phyloP scores from a whole-genome alignment of 371 early-diverging fungal genomes.

The Rhizomucor pusillus region DNA sequence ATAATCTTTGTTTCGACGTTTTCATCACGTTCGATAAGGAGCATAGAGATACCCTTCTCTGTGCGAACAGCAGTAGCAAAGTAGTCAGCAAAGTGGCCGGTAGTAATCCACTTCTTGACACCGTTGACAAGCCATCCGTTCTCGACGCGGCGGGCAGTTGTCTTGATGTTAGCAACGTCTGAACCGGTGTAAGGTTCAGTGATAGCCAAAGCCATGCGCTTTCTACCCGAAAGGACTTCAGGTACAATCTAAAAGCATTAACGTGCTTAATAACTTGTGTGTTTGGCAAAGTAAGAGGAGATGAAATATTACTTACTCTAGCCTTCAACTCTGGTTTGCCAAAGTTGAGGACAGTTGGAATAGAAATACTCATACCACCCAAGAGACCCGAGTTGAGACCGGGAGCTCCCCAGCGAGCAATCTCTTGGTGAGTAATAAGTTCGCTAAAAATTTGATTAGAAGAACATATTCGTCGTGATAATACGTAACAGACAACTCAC shows the following conservation, averaged over 20 bases:
- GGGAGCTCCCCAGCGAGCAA: conserved; percentile 52
- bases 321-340: conserved; percentile 36
- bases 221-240: conserved; percentile 66
- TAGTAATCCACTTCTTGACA: conserved; percentile 80
- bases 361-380: conserved; percentile 48
- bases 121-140: conserved; percentile 76
- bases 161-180: conserved; percentile 76
- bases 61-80: conserved; percentile 66
- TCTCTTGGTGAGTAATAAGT: conserved; percentile 10
- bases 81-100: conserved; percentile 59
- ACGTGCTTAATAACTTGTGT: conserved; percentile 37
- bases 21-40: conserved; percentile 60
- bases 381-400: conserved; percentile 47
- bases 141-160: conserved; percentile 65
- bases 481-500: conserved; percentile 54
- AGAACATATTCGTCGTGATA: background rate
- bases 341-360: conserved; percentile 63
- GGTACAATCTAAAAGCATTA: conserved; percentile 55
- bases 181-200: conserved; percentile 71
- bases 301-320: conserved; percentile 58
- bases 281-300: too few relatives aligned
- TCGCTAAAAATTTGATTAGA: background rate
- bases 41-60: conserved; percentile 62
- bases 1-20: conserved; percentile 58
- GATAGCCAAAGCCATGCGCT: conserved; percentile 73